A percentile compares a stretch with the other conserved stretches of the same genome.
phyloP scores from a whole-genome alignment of 306 rosid species.

The Oxytropis ochrocephala region DNA sequence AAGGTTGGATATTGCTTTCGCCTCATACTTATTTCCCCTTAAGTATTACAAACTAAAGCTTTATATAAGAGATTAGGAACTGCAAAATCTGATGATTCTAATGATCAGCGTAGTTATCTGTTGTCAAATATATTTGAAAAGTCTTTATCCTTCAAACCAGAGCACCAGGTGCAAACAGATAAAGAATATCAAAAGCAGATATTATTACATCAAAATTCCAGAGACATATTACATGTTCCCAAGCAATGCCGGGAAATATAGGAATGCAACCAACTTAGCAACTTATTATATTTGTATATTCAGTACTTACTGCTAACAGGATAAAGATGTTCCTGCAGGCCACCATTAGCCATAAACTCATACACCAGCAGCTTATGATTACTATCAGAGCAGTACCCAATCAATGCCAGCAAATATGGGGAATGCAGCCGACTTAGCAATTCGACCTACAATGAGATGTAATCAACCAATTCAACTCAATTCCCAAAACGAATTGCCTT shows the following conservation, averaged over 20 bases:
- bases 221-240: not conserved
- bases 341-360: constrained; percentile 88
- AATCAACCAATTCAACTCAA: constrained; percentile 18
- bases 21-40: not conserved
- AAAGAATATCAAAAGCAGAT: not conserved
- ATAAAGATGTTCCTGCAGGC: constrained; percentile 89
- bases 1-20: not conserved
- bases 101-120: not conserved
- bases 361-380: constrained; percentile 78
- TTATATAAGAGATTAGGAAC: not conserved
- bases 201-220: not conserved
- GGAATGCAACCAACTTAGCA: no score
- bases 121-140: not conserved
- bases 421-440: constrained; percentile 71
- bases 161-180: not conserved
- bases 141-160: not conserved
- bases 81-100: not conserved
- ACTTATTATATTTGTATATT: no score
- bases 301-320: constrained; percentile 59
- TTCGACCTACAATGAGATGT: constrained; percentile 56
- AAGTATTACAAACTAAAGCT: not conserved
- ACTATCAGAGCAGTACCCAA: constrained; percentile 79
- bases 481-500: not conserved
- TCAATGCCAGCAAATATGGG: constrained; percentile 80
- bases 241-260: no score